A percentile compares a stretch with the other conserved stretches of the same genome.
These are phyloP conservation scores for Ammopiptanthus mongolicus DNA, from an alignment of 306 rosid genomes.

Conservation along the genomic window DNA sequence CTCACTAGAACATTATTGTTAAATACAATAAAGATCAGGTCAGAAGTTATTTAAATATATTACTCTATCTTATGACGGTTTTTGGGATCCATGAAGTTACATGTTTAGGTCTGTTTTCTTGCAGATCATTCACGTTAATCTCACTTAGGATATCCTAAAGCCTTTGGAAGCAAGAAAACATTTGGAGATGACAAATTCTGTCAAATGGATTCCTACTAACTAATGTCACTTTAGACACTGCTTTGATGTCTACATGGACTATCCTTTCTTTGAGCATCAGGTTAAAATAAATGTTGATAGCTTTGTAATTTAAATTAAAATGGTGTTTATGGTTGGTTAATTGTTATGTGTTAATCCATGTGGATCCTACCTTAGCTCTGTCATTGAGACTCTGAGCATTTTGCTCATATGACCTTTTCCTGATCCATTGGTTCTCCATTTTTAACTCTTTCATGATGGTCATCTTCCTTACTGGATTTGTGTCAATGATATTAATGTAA, in stretches of 20 bases:
- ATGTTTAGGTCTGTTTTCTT: conserved; percentile 19
- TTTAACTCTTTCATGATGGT: conserved; percentile 99
- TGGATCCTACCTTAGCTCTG: neutral
- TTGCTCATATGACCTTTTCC: conserved; percentile 30
- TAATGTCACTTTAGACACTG: conserved; percentile 84
- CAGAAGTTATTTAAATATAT: conserved; percentile 23
- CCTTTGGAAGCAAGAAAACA: conserved; percentile 62
- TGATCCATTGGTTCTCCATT: conserved; percentile 99
- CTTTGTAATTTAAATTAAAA: neutral
- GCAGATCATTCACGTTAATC: conserved; percentile 92
- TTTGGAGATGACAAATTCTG: conserved; percentile 80
- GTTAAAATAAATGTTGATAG: conserved; percentile 28
- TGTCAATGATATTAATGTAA: conserved; percentile 97
- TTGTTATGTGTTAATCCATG: conserved; percentile 13
- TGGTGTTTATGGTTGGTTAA: neutral
- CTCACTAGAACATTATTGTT: conserved; percentile 72
- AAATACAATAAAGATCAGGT: conserved; percentile 96
- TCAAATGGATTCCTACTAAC: conserved; percentile 84
- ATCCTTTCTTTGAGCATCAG: conserved; percentile 98
- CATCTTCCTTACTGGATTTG: conserved; percentile 97
- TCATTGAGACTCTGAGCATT: conserved; percentile 25
- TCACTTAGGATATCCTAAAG: conserved; percentile 80
- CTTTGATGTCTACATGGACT: conserved; percentile 93
- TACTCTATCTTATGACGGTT: neutral
- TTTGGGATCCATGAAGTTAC: conserved; percentile 16